These are phyloP conservation scores for Solanum bulbocastanum DNA, from an alignment of 257 asterid genomes.

Conservation along the genomic window DNA sequence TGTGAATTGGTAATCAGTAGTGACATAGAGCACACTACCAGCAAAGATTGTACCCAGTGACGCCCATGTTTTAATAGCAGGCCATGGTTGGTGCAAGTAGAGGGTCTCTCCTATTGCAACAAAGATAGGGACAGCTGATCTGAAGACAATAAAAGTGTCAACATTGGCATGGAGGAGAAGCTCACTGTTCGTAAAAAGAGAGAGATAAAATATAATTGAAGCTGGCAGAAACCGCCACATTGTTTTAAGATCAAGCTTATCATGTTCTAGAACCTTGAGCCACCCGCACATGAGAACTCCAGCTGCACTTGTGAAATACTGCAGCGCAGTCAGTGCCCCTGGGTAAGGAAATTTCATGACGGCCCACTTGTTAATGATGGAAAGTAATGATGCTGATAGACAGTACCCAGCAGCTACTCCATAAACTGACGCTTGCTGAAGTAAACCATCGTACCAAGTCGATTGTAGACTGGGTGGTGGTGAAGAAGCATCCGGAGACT, in stretches of 20 bases:
- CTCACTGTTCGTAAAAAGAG: conserved; percentile 87
- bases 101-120: conserved; percentile 90
- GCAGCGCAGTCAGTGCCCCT: conserved; percentile 83
- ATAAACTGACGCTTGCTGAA: conserved; percentile 67
- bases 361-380: conserved; percentile 96
- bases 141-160: conserved; percentile 84
- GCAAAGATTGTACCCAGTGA: conserved; percentile 78
- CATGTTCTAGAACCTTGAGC: conserved; percentile 64
- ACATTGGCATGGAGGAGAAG: conserved; percentile 95
- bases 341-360: conserved; percentile 96
- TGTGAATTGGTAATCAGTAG: conserved; percentile 82
- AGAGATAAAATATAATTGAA: conserved; percentile 69
- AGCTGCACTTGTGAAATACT: conserved; percentile 77
- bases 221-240: conserved; percentile 98
- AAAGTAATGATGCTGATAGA: conserved; percentile 73
- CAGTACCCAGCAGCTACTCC: conserved; percentile 95
- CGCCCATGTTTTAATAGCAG: conserved; percentile 61
- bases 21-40: conserved; percentile 79
- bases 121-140: conserved; percentile 89
- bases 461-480: conserved; percentile 17
- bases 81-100: conserved; percentile 93
- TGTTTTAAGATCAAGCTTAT: conserved; percentile 63
- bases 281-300: conserved; percentile 73
- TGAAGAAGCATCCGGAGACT: conserved; percentile 17
- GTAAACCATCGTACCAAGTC: conserved; percentile 39